Percentiles rank a stretch among this genome's conserved stretches.
Conservation (phyloP, 1,139 yeast genomes). For the Saccharomyces hybrid region DNA sequence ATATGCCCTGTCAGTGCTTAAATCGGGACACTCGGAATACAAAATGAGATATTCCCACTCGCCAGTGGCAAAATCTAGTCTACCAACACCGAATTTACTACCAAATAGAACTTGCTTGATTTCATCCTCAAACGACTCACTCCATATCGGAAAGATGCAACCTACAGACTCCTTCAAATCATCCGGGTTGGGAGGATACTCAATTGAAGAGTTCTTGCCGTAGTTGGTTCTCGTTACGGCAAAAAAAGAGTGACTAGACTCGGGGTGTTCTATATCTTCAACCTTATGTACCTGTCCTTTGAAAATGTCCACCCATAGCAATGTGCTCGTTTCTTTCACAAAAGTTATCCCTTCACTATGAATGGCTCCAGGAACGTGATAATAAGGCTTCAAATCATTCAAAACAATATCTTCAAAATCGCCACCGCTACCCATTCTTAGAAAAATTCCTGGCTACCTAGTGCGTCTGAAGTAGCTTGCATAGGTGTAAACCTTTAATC, state of each 20-base stretch:
- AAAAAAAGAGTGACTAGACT: conserved; percentile 36
- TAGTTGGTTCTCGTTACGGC: conserved; percentile 20
- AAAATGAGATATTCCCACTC: conserved; percentile 39
- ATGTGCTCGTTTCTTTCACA: conserved; percentile 46
- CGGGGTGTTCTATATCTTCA: conserved; percentile 11
- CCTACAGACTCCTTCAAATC: conserved; percentile 43
- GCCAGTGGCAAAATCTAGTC: conserved; percentile 39
- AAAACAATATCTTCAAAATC: conserved; percentile 2
- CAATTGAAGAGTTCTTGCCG: conserved; percentile 8
- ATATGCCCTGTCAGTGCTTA: conserved; percentile 22
- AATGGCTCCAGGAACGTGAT: conserved; percentile 37
- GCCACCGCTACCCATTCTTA: not conserved
- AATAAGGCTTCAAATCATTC: conserved; percentile 11
- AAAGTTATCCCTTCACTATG: conserved; percentile 64
- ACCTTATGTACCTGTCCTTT: conserved; percentile 48
- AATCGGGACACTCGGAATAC: conserved; percentile 36
- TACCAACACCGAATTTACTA: conserved; percentile 49
- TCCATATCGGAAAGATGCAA: conserved; percentile 51
- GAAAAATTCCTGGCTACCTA: not conserved
- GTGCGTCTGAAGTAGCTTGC: not conserved
- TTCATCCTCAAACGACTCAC: conserved; percentile 34
- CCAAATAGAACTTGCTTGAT: conserved; percentile 43
- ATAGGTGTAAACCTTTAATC: too few relatives aligned
- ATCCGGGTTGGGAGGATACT: conserved; percentile 13
- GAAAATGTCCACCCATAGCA: conserved; percentile 66